phyloP scores from a whole-genome alignment of 768 basidiomycete genomes.

The Amylocystis lapponica region DNA sequence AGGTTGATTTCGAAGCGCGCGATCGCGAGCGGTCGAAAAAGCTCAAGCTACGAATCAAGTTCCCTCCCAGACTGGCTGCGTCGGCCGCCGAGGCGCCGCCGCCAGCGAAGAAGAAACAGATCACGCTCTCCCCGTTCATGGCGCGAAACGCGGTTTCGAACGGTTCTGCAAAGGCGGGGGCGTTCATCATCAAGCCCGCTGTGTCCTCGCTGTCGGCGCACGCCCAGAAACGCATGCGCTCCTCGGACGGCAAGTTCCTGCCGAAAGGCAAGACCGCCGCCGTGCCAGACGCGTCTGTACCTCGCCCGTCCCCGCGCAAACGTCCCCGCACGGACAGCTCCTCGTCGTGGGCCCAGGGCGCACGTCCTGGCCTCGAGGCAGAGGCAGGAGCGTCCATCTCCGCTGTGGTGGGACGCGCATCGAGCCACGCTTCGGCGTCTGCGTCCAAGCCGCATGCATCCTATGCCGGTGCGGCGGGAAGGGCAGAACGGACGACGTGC shows the following conservation, averaged over 20 bases:
- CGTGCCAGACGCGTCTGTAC: not conserved
- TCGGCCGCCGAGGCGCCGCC: not conserved
- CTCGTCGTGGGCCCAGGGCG: not conserved
- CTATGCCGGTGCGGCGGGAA: slow-evolving; percentile 10
- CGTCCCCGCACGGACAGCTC: slow-evolving; percentile 1
- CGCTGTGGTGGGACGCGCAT: slow-evolving; percentile 4
- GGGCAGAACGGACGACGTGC: slow-evolving; percentile 19
- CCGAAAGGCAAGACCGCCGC: slow-evolving; percentile 6
- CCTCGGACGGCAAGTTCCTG: slow-evolving; percentile 11
- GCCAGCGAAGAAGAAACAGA: slow-evolving; percentile 3
- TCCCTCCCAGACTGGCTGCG: slow-evolving; percentile 22
- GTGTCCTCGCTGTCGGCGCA: not conserved
- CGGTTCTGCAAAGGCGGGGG: too few species aligned
- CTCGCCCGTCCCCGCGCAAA: slow-evolving; percentile 1
- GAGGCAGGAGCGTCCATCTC: slow-evolving; percentile 2
- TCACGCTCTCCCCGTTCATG: slow-evolving; percentile 14
- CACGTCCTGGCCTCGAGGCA: too few species aligned
- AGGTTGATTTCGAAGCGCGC: slow-evolving; percentile 27
- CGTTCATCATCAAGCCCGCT: too few species aligned
- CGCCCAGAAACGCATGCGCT: slow-evolving; percentile 4
- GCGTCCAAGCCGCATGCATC: slow-evolving; percentile 4
- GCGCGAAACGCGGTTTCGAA: not conserved
- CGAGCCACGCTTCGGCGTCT: slow-evolving; percentile 8
- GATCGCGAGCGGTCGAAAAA: slow-evolving; percentile 29
- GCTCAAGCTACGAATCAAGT: slow-evolving; percentile 33